Evolutionary conservation across 2,329 filamentous ascomycete species (phyloP), one percentile per base, ranked within the genome.

Genomic region (Pseudogymnoascus sp.): DNA sequence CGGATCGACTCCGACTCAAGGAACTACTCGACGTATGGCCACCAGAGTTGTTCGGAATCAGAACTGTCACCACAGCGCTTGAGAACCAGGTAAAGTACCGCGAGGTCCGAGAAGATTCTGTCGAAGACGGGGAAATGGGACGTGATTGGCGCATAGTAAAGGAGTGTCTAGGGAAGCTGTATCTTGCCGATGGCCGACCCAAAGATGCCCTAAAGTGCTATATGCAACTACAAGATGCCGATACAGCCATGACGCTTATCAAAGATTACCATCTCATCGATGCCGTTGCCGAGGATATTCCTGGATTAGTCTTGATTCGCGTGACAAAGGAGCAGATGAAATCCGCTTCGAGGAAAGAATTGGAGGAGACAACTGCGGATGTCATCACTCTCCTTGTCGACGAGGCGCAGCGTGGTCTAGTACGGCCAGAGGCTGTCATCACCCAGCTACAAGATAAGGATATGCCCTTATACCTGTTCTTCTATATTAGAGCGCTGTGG

Each of bases 401-500:
- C 59, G 93, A 97, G 75, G 92, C 92, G 0, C 89, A 92, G 66
- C 89, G 93, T 63, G 94, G 94, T 0, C 88, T 96, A 26, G 88
- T 97, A 14, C 85, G 83, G 29, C 89, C 92, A 0, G 81, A 85
- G 3, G 82, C 86, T 2, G 92, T 99, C 1, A 87, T 97, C 2
- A 77, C 81, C 4, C 92, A 97, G 72, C 79, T 99, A 1, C 80
- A 88, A 68, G 79, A 80, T 19, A 84, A 87, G 65, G 80, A 86
- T 16, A 78, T 90, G 60, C 79, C 85, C 60, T 78, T 91, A 0
- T 97, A 96, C 71, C 82, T 96, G 0, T 97, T 90, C 77, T 95
- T 97, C 75, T 99, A 99, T 73, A 81, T 99, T 23, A 87, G 89
- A 11, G 86, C 88, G 0, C 79, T 99, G 2, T 99, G 93, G 92